These are phyloP conservation scores for Populus alba DNA, from an alignment of 345 rosid genomes.

Conservation along the genomic window DNA sequence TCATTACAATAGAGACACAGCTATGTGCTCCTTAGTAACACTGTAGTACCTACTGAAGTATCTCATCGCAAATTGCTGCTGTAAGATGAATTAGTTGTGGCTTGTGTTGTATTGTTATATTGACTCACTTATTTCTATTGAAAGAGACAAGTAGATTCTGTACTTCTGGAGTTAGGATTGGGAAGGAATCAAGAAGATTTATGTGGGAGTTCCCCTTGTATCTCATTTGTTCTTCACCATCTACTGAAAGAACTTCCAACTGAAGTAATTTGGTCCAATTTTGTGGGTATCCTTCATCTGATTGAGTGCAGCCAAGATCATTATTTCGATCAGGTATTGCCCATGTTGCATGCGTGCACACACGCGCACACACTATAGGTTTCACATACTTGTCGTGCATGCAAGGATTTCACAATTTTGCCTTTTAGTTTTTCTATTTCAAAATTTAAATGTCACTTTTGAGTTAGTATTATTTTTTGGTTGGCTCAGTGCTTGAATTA, in stretches of 20 bases:
- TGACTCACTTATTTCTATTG: conserved; percentile 21
- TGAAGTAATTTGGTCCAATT: conserved; percentile 54
- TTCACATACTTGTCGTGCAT: background rate
- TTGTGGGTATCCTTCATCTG: conserved; percentile 59
- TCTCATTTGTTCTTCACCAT: conserved; percentile 74
- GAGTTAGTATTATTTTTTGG: conserved; percentile 5
- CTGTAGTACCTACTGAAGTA: background rate
- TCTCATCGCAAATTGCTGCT: conserved; percentile 4
- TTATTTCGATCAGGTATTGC: conserved; percentile 66
- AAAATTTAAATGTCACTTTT: background rate
- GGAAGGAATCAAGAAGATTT: conserved; percentile 52
- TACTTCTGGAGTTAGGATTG: conserved; percentile 65
- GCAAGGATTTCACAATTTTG: conserved; percentile 1
- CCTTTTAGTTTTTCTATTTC: conserved; percentile 1
- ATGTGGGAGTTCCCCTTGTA: conserved; percentile 39
- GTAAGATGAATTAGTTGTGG: background rate
- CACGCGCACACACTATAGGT: background rate
- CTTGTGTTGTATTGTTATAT: conserved; percentile 19
- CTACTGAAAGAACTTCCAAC: conserved; percentile 75
- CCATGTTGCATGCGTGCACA: background rate
- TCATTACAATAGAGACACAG: background rate
- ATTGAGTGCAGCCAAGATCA: conserved; percentile 66
- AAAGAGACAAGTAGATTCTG: conserved; percentile 44
- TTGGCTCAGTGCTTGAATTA: conserved; percentile 64
- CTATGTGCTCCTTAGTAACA: conserved; percentile 3